phyloP scores from a whole-genome alignment of 2,329 filamentous ascomycete species.

The Fusarium duplospermum region DNA sequence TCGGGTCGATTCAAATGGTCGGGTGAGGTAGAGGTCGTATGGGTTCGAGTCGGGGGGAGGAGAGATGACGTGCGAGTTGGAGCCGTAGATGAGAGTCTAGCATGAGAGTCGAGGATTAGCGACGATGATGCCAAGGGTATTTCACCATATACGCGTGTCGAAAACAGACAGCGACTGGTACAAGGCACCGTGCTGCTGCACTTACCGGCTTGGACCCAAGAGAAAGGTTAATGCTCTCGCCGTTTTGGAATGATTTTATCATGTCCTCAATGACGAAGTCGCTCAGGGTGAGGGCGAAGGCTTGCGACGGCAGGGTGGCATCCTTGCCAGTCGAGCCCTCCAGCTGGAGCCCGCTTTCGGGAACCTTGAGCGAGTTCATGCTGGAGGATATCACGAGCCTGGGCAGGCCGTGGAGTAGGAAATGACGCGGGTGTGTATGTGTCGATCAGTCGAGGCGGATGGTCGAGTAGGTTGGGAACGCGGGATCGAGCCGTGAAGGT shows the following conservation, averaged over 20 bases:
- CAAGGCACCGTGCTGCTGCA: conserved; percentile 28
- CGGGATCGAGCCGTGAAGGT: conserved; percentile 11
- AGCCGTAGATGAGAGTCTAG: conserved; percentile 67
- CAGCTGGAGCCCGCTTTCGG: conserved; percentile 68
- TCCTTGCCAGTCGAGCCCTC: conserved; percentile 60
- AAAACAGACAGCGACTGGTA: neutral
- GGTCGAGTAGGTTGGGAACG: conserved; percentile 19
- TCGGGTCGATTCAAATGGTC: conserved; percentile 60
- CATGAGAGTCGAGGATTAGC: conserved; percentile 26
- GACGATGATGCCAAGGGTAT: neutral
- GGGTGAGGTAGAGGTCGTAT: conserved; percentile 68
- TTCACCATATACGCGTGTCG: neutral
- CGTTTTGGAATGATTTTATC: conserved; percentile 69
- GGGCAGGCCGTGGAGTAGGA: conserved; percentile 42
- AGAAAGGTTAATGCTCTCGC: conserved; percentile 66
- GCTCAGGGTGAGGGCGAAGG: conserved; percentile 68
- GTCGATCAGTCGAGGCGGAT: conserved; percentile 39
- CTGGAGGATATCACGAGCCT: conserved; percentile 46
- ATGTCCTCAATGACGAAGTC: conserved; percentile 71
- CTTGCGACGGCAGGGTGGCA: conserved; percentile 62
- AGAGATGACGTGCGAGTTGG: conserved; percentile 60
- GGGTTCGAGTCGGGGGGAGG: conserved; percentile 58
- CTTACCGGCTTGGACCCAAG: conserved; percentile 71
- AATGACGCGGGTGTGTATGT: conserved; percentile 43
- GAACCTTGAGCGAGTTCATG: conserved; percentile 67